A percentile compares a stretch with the other conserved stretches of the same genome.
Conservation (phyloP, 2,329 filamentous ascomycete species). For the Colletotrichum sansevieriae region DNA sequence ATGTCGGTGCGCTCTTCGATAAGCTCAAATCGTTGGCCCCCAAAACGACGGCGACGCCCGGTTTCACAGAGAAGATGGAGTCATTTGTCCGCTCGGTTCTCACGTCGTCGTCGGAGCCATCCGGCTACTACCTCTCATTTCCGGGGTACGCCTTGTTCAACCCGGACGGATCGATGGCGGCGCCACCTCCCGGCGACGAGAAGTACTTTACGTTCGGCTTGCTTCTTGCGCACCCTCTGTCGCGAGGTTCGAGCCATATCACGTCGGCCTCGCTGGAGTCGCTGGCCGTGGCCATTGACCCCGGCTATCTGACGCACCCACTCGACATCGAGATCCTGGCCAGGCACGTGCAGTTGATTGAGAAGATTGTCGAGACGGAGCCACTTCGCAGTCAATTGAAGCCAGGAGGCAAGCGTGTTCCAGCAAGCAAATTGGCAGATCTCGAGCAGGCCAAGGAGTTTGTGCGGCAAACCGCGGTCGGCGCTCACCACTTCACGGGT, state of each 20-base stretch:
- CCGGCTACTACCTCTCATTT: slow-evolving; percentile 40
- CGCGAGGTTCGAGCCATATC: slow-evolving; percentile 71
- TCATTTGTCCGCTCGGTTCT: slow-evolving; percentile 38
- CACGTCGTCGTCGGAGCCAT: slow-evolving; percentile 38
- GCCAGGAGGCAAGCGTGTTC: slow-evolving; percentile 48
- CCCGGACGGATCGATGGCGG: slow-evolving; percentile 37
- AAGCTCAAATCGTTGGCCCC: slow-evolving; percentile 14
- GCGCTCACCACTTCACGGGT: slow-evolving; percentile 61
- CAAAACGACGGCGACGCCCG: slow-evolving; percentile 29
- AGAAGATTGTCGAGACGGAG: slow-evolving; percentile 51
- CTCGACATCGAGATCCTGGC: slow-evolving; percentile 69
- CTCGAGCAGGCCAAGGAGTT: slow-evolving; percentile 53
- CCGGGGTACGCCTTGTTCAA: slow-evolving; percentile 40
- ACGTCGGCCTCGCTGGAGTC: slow-evolving; percentile 51
- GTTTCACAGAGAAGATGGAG: slow-evolving; percentile 31
- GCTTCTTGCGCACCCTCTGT: slow-evolving; percentile 73
- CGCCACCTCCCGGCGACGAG: slow-evolving; percentile 38
- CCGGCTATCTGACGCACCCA: slow-evolving; percentile 67
- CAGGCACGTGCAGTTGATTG: slow-evolving; percentile 58
- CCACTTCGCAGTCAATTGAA: slow-evolving; percentile 59
- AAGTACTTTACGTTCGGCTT: slow-evolving; percentile 68
- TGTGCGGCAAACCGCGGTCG: slow-evolving; percentile 51
- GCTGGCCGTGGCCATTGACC: slow-evolving; percentile 57
- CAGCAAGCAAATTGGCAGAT: slow-evolving; percentile 44
- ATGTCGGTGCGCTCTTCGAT: slow-evolving; percentile 49